phyloP scores from a whole-genome alignment of 768 basidiomycete genomes.

The Mycena chlorophos region DNA sequence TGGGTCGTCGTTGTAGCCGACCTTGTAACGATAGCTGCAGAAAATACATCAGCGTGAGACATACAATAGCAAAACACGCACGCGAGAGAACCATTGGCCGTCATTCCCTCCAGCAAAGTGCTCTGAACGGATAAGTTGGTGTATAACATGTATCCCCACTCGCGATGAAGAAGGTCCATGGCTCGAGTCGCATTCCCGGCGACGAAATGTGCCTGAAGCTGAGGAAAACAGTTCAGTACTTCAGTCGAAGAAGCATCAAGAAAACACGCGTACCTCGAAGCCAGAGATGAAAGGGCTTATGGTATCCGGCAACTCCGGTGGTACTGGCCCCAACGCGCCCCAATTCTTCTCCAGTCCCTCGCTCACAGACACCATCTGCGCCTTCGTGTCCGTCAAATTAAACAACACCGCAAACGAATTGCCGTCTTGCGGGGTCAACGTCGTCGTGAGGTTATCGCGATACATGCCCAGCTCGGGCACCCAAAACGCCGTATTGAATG shows the following conservation, averaged over 20 bases:
- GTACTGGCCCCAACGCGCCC: constrained; percentile 52
- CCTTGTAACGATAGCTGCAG: constrained; percentile 49
- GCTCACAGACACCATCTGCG: constrained; percentile 45
- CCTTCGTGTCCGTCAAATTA: constrained; percentile 45
- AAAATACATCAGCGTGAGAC: not conserved
- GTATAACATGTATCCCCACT: constrained; percentile 63
- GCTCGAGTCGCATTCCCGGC: constrained; percentile 52
- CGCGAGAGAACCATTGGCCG: constrained; percentile 56
- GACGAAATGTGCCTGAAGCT: constrained; percentile 62
- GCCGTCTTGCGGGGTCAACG: constrained; percentile 56
- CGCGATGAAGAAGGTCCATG: constrained; percentile 51
- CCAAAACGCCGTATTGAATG: constrained; percentile 57
- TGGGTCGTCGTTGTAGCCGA: constrained; percentile 57
- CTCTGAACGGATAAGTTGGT: constrained; percentile 57
- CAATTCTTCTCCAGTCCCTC: constrained; percentile 51
- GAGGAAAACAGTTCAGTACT: no score
- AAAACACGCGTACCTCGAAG: constrained; percentile 46
- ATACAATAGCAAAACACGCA: constrained; percentile 26
- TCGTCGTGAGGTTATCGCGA: constrained; percentile 53
- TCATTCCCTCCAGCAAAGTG: constrained; percentile 59
- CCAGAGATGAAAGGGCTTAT: constrained; percentile 61
- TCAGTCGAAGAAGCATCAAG: not conserved
- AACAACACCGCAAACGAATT: constrained; percentile 58
- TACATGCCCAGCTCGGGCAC: constrained; percentile 48
- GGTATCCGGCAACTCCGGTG: constrained; percentile 58